Evolutionary conservation across 164 flowering plant species (phyloP).

Genomic region (Echeveria elegans): DNA sequence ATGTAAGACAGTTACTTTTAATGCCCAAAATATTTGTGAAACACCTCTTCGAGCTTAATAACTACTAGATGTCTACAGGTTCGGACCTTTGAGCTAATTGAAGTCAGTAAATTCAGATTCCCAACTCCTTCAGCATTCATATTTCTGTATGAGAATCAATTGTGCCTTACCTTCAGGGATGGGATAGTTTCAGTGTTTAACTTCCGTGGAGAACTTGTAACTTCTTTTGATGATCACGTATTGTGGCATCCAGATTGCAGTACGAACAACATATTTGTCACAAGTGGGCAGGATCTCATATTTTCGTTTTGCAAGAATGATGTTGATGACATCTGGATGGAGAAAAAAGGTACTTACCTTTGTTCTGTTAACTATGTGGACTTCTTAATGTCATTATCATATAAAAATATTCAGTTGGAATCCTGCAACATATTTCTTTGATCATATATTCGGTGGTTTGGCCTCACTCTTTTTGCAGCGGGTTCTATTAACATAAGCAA

Average conservation of each 20-base stretch:
- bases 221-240: slow-evolving; percentile 95
- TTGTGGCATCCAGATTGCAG: slow-evolving; percentile 76
- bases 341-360: slow-evolving; percentile 62
- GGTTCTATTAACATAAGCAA: slow-evolving; percentile 94
- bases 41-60: not conserved
- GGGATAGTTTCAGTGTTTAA: slow-evolving; percentile 98
- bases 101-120: slow-evolving; percentile 80
- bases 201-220: slow-evolving; percentile 88
- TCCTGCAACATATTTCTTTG: not conserved
- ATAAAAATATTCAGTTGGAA: not conserved
- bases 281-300: slow-evolving; percentile 97
- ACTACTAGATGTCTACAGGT: slow-evolving; percentile 36
- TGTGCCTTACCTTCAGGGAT: slow-evolving; percentile 81
- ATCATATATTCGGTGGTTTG: not conserved
- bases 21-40: not conserved
- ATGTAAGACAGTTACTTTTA: slow-evolving; percentile 29
- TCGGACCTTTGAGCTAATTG: slow-evolving; percentile 62
- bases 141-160: slow-evolving; percentile 86
- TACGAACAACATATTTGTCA: slow-evolving; percentile 64
- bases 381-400: not conserved
- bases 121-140: slow-evolving; percentile 99
- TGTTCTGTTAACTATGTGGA: not conserved
- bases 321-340: slow-evolving; percentile 56
- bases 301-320: slow-evolving; percentile 96
- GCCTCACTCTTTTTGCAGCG: slow-evolving; percentile 31